Percentiles rank a stretch among this genome's conserved stretches.
Conservation (phyloP, 345 rosid species). For the Pugionium cornutum region DNA sequence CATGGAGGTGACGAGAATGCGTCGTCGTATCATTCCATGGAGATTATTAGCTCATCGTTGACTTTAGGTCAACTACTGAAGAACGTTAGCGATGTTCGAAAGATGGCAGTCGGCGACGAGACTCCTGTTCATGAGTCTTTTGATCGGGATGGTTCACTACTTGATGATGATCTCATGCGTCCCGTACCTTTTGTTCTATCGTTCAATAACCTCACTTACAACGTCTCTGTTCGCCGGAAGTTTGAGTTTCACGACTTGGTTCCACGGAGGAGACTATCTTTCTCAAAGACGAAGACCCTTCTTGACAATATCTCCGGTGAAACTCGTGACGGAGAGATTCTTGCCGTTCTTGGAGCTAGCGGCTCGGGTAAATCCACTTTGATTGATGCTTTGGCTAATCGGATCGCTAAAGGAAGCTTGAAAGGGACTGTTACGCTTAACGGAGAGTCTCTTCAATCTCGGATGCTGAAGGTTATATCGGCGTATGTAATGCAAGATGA, state of each 20-base stretch:
- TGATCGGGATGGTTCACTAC: slow-evolving; percentile 35
- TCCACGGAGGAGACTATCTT: slow-evolving; percentile 39
- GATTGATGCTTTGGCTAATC: slow-evolving; percentile 73
- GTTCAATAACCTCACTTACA: slow-evolving; percentile 74
- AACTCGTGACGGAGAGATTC: slow-evolving; percentile 83
- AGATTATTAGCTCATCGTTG: slow-evolving; percentile 42
- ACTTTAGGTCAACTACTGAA: slow-evolving; percentile 76
- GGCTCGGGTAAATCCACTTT: slow-evolving; percentile 92
- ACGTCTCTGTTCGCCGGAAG: slow-evolving; percentile 61
- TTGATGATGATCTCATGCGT: slow-evolving; percentile 33
- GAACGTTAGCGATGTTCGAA: slow-evolving; percentile 63
- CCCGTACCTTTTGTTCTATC: slow-evolving; percentile 69
- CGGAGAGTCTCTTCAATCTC: slow-evolving; percentile 70
- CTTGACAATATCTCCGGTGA: slow-evolving; percentile 79
- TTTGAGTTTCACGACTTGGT: slow-evolving; percentile 41
- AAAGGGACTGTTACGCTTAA: slow-evolving; percentile 67
- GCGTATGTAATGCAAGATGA: slow-evolving; percentile 98
- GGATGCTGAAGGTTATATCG: slow-evolving; percentile 77
- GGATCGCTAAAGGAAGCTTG: slow-evolving; percentile 77
- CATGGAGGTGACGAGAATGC: neutral
- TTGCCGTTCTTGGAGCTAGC: slow-evolving; percentile 92
- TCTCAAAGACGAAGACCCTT: slow-evolving; percentile 58
- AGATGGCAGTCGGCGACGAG: slow-evolving; percentile 61
- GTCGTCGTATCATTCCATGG: slow-evolving; percentile 46
- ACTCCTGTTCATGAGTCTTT: slow-evolving; percentile 58